These are phyloP conservation scores for Dimocarpus longan DNA, from an alignment of 345 rosid genomes.

Conservation along the genomic window DNA sequence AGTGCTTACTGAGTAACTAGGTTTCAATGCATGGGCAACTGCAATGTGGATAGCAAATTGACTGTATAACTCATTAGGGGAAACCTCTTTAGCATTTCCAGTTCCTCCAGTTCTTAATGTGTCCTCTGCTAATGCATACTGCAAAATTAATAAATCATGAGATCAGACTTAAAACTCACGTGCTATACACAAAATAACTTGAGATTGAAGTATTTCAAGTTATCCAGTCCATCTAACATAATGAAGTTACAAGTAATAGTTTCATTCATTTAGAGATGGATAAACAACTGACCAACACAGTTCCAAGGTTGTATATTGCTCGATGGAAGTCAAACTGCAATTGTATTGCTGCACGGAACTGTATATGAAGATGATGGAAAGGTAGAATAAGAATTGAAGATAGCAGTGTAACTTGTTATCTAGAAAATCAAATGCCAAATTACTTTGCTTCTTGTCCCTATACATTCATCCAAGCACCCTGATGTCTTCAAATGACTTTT, in stretches of 20 bases:
- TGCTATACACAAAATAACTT: background rate
- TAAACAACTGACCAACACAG: slow-evolving; percentile 77
- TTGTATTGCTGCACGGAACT: slow-evolving; percentile 96
- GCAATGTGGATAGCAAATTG: slow-evolving; percentile 97
- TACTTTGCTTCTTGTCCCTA: slow-evolving; percentile 33
- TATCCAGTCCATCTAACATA: too few species aligned
- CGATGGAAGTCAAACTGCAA: slow-evolving; percentile 96
- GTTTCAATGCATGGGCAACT: slow-evolving; percentile 97
- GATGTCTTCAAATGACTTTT: slow-evolving; percentile 32
- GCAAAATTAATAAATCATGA: slow-evolving; percentile 28
- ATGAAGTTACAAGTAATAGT: background rate
- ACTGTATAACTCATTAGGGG: slow-evolving; percentile 90
- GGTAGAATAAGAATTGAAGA: slow-evolving; percentile 19
- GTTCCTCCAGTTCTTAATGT: slow-evolving; percentile 81
- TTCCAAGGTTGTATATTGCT: slow-evolving; percentile 98
- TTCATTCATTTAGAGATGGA: slow-evolving; percentile 12
- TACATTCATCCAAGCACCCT: slow-evolving; percentile 28
- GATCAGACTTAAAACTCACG: slow-evolving; percentile 3
- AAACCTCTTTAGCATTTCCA: slow-evolving; percentile 61
- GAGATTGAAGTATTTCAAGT: slow-evolving; percentile 14
- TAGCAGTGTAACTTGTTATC: slow-evolving; percentile 10
- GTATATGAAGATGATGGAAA: slow-evolving; percentile 34
- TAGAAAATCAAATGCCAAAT: slow-evolving; percentile 29
- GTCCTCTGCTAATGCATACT: slow-evolving; percentile 98
- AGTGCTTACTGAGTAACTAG: slow-evolving; percentile 82